These are phyloP conservation scores for Vaccinium myrtillus DNA, from an alignment of 148 eudicot species.

Conservation along the genomic window DNA sequence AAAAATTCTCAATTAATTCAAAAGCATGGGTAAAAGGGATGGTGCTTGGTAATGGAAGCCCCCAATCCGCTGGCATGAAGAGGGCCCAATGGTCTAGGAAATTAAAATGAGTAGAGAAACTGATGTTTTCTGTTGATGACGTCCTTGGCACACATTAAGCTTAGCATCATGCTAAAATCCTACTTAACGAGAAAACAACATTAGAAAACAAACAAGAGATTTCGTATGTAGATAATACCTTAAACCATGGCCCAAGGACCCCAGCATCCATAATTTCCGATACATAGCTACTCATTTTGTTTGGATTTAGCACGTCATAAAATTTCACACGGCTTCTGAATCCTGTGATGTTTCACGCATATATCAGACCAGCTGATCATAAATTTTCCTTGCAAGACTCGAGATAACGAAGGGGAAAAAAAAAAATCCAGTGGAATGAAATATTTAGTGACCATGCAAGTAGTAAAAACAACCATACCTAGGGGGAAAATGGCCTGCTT, in stretches of 20 bases:
- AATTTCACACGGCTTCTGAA: constrained; percentile 51
- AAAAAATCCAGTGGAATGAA: neutral
- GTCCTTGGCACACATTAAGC: neutral
- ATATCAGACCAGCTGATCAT: neutral
- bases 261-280: constrained; percentile 51
- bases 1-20: neutral
- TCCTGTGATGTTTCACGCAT: constrained; percentile 31
- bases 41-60: neutral
- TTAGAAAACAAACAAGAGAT: neutral
- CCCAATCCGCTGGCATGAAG: neutral
- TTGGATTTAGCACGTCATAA: constrained; percentile 33
- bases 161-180: neutral
- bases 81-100: neutral
- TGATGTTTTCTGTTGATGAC: neutral
- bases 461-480: constrained; percentile 31
- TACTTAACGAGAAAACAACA: neutral
- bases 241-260: constrained; percentile 55
- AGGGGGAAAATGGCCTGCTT: constrained; percentile 55
- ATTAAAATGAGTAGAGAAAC: neutral
- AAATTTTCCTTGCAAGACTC: neutral
- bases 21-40: neutral
- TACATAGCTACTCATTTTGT: constrained; percentile 34
- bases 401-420: neutral
- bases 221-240: constrained; percentile 31
- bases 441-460: neutral